Evolutionary conservation across 768 basidiomycete species (phyloP).

Genomic region (Phanerochaete carnosa): DNA sequence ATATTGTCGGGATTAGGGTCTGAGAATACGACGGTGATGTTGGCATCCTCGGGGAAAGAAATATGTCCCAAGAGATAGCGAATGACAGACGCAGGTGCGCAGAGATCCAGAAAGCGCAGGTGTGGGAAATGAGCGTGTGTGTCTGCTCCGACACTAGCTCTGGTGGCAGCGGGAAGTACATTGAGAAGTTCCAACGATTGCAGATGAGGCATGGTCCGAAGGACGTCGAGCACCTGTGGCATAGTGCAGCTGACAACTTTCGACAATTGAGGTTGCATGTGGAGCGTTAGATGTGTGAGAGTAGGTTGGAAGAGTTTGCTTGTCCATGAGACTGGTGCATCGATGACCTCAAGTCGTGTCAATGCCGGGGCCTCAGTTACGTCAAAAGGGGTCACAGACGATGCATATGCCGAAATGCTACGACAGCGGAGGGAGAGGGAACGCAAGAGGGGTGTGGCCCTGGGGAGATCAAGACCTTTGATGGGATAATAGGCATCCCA

Average conservation of each 20-base stretch:
- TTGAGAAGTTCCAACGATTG: neutral
- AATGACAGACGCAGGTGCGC: neutral
- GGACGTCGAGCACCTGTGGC: neutral
- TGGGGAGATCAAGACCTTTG: too few species aligned
- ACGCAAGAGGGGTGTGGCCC: neutral
- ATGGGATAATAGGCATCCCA: neutral
- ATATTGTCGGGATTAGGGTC: neutral
- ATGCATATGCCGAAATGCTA: too few species aligned
- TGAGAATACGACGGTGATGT: neutral
- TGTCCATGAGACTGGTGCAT: neutral
- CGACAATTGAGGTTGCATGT: neutral
- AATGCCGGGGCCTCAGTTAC: neutral
- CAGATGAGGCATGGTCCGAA: neutral
- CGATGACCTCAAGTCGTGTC: neutral
- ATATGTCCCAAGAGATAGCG: neutral
- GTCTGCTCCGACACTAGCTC: too few species aligned
- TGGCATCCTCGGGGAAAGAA: neutral
- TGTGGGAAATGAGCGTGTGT: too few species aligned
- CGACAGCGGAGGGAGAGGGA: neutral
- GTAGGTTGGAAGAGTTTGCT: neutral
- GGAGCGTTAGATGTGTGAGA: neutral
- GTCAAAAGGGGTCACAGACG: neutral
- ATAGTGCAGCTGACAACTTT: neutral
- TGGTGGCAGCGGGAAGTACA: neutral
- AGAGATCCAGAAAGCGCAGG: too few species aligned